Evolutionary conservation across 257 asterid genomes (phyloP), one percentile per base, ranked within the genome.

Genomic region (Sherardia arvensis): DNA sequence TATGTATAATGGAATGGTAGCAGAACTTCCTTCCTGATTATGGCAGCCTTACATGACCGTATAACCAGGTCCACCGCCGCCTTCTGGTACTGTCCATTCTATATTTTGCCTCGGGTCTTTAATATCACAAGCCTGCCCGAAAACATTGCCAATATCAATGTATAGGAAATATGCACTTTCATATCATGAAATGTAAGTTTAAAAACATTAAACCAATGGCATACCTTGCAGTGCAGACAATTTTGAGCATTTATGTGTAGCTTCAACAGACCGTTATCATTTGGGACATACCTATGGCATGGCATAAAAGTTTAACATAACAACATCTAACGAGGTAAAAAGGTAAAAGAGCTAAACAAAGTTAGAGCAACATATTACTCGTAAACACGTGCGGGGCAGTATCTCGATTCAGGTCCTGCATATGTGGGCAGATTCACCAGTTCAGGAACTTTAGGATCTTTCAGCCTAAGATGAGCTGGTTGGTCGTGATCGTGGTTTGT

Each of bases 31-130:
- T 21, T 59, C 30, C 5, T 18, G 47, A 14, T 29, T 20, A 59
- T 33, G 25, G 25, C 18, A 30, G 25, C 43, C 62, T 7, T 83
- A 92, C 99, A 92, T 84, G 68, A 84, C 69, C 5, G 96, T 78
- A 79, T 92, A 92, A n/a, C 83, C 95, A 14, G 99, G 99, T 54
- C 99, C 99, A 1, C 99, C 97, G 0, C 99, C 96, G 10, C 99
- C 97, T 81, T 92, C 97, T 3, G 99, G 99, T 59, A 89, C 96
- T 26, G 87, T 87, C 99, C 99, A 92, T 74, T 89, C 76, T 40
- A 89, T 87, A 69, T 89, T 92, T 77, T 92, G 97, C 65, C 69
- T 85, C 6, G 97, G 99, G 61, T 92, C 99, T 77, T 92, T 92
- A 25, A 92, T 85, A 73, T 90, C 96, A 68, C 99, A 92, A 33